Base-by-base conservation (phyloP, 192 early-diverging fungal genomes). In the Linnemannia elongata region DNA sequence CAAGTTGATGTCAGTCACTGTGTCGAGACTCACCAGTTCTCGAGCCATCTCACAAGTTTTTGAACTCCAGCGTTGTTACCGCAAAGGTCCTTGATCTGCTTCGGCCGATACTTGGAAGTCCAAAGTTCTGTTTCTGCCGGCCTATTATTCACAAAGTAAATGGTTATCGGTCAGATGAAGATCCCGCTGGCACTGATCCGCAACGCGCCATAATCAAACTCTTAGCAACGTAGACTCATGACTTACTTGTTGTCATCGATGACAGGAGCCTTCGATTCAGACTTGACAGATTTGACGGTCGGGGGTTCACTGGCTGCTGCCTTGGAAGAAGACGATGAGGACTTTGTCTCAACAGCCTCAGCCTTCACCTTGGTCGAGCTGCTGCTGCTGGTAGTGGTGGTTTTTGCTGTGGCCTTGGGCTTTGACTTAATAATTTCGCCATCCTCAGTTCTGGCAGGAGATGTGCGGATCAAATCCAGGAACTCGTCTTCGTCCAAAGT, bases 41-140 rank as follows among this genome's bases (percentile, higher is more conserved):
- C 76, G 5, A 99, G 90, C 98, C 98, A 99, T 72, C 74, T 88
- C 17, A 90, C 79, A 24, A 99, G 89, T 38, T 88, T 92, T 79
- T 95, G 84, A 24, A 98, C 92, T 1, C 86, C 88, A 38, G 83
- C 88, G 76, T 94, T 96, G 88, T 99, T 98, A 1, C 98, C 99
- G 82, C 96, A 94, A 45, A 99, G 88, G 20, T 99, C 97, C 20
- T 91, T 88, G 27, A 96, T 90, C 66, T 86, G 89, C 72, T 86
- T 93, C 0, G 99, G 99, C 81, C 93, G 94, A 90, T 98, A 98
- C 88, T 98, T 99, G 45, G 97, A 97, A 0, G 97, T 97, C 99
- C 99, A 99, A 35, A 99, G 87, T 72, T 93, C 85, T 63, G 76
- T 69, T 52, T 87, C 55, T 2, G 54, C 35, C 18, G 79, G 71